These are phyloP conservation scores for Macrophomina phaseolina DNA, from an alignment of 2,329 filamentous ascomycete genomes.

Conservation along the genomic window DNA sequence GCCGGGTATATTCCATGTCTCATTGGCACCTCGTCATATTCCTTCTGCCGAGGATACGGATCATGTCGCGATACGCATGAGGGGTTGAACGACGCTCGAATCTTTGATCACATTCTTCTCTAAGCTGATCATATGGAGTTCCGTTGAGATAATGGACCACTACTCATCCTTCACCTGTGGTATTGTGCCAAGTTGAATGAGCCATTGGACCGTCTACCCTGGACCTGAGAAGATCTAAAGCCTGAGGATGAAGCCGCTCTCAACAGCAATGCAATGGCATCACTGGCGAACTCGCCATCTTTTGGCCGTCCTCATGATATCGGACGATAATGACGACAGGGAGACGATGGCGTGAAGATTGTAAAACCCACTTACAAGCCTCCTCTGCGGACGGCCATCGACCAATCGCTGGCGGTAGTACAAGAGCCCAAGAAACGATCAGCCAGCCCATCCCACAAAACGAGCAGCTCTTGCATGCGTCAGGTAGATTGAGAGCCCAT, in stretches of 20 bases:
- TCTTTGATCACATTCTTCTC: no score
- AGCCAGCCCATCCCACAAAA: conserved; percentile 1
- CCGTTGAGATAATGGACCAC: no score
- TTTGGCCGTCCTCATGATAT: neutral
- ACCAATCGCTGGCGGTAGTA: neutral
- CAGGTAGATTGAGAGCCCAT: neutral
- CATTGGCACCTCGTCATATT: neutral
- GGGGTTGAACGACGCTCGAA: neutral
- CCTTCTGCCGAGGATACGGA: neutral
- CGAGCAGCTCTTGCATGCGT: neutral
- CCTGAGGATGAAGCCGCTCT: no score
- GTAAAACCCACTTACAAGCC: neutral
- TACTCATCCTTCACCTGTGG: no score
- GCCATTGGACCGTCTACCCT: no score
- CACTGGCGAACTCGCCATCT: no score
- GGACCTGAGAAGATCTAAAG: no score
- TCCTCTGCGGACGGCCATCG: neutral
- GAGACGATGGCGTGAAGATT: neutral
- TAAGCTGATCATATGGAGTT: no score
- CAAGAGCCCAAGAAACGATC: neutral
- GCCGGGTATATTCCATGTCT: neutral
- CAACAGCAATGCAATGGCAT: no score
- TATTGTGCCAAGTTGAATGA: no score
- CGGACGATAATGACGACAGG: neutral
- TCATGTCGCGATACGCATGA: neutral